Conservation (phyloP, 495 filamentous ascomycete species). For the Aspergillus hancockii region DNA sequence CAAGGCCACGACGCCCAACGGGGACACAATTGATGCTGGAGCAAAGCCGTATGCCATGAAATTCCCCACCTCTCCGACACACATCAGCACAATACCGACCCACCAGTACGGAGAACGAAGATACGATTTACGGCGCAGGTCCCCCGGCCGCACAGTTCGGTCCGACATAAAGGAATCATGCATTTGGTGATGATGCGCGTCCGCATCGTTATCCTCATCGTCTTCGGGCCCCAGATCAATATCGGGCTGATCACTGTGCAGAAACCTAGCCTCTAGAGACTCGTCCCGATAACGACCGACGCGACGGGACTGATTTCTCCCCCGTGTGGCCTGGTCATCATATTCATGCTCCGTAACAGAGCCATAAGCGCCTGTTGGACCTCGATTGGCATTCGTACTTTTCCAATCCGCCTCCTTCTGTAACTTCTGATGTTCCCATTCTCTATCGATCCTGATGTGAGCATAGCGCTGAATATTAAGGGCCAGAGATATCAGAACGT, state of each 20-base stretch:
- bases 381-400: constrained; percentile 21
- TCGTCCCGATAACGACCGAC: constrained; percentile 36
- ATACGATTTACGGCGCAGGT: constrained; percentile 61
- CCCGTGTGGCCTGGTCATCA: constrained; percentile 19
- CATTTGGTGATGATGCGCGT: constrained; percentile 23
- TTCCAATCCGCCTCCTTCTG: constrained; percentile 37
- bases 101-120: constrained; percentile 94
- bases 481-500: constrained; percentile 89
- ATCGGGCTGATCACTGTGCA: constrained; percentile 10
- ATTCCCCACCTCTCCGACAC: constrained; percentile 89
- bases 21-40: constrained; percentile 97
- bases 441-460: constrained; percentile 73
- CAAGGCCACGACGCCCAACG: constrained; percentile 89
- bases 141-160: constrained; percentile 35
- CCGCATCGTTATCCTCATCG: constrained; percentile 17
- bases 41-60: constrained; percentile 98
- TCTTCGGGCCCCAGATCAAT: constrained; percentile 5
- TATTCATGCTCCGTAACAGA: constrained; percentile 35
- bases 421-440: constrained; percentile 56
- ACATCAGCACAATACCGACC: constrained; percentile 88
- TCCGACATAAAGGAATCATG: constrained; percentile 43
- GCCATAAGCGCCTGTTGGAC: constrained; percentile 33
- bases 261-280: constrained; percentile 7
- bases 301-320: constrained; percentile 1
- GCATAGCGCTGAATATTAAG: constrained; percentile 97